Base-by-base conservation (phyloP, 352 stramenopile species). In the Globisporangium perplexum region DNA sequence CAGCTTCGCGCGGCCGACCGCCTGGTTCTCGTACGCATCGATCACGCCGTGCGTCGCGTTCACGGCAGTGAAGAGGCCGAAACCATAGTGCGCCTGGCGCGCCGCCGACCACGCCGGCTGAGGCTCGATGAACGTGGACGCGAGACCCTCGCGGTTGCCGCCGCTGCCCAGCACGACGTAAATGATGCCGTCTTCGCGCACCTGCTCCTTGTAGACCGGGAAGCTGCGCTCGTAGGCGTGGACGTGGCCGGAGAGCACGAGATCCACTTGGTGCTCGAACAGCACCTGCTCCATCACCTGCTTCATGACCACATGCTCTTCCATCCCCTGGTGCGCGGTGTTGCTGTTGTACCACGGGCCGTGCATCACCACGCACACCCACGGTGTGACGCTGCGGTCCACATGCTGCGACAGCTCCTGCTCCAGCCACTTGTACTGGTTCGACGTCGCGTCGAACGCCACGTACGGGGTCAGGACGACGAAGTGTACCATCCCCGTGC, bases 341-440 rank as follows among this genome's bases (percentile, higher is more conserved):
- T 98, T 97, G 60, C 91, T 97, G 60, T 95, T 97, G 77, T 98
- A 98, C 63, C 95, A 89, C 18, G 94, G 94, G 7, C 80, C 86
- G 57, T 98, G 93, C 69, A 97, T 94, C 53, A 97, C 83, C 22
- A 97, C 75, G 3, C 97, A 66, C 3, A 98, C 50, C 91, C 91
- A 98, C 1, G 94, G 94, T 10, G 92, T 98, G 18, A 81, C 44
- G 1, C 47, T 62, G 38, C 91, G 89, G 65, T 98, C 77, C 1
- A 98, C 77, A 5, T 64, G 73, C 31, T 70, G 46, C 50, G 51
- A n/a, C 14, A 98, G 69, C 64, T 97, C 87, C 23, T 82, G 64
- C 43, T 87, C 55, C 0, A 98, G 60, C 90, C 90, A 98, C 44
- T 88, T 52, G 54, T 96, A 91, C 74, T 98, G 94, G 15, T 71